Percentiles rank a stretch among this genome's conserved stretches.
Conservation (phyloP, 1,284 basidiomycete genomes). For the Apiotrichum gamsii region DNA sequence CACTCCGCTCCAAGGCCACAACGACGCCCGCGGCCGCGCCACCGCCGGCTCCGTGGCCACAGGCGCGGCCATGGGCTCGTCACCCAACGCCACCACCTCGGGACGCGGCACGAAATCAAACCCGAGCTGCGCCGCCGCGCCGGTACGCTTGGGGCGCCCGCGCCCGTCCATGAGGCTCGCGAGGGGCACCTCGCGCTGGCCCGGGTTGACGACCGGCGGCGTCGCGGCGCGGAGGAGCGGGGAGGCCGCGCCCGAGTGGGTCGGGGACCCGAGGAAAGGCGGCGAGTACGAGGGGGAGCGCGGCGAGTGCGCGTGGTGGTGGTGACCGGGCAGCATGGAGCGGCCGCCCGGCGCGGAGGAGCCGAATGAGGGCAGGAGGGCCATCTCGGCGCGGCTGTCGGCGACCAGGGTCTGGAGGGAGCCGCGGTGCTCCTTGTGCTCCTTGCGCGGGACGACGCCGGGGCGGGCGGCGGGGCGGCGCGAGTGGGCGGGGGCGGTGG, state of each 20-base stretch:
- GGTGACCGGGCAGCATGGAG: no score
- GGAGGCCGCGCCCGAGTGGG: background rate
- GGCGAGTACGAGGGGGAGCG: background rate
- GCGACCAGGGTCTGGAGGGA: conserved; percentile 18
- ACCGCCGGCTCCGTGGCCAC: conserved; percentile 1
- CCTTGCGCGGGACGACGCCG: background rate
- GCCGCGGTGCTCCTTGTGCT: conserved; percentile 14
- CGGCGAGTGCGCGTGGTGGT: background rate
- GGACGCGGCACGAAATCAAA: conserved; percentile 41
- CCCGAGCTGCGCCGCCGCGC: conserved; percentile 36
- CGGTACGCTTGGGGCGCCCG: conserved; percentile 34
- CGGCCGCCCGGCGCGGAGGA: conserved; percentile 9
- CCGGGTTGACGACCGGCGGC: background rate
- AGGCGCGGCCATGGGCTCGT: conserved; percentile 3
- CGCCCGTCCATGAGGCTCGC: conserved; percentile 26
- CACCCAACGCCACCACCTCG: conserved; percentile 27
- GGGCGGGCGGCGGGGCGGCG: conserved; percentile 12
- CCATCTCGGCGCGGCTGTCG: conserved; percentile 35
- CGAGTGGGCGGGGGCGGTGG: conserved; percentile 10
- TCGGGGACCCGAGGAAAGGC: background rate
- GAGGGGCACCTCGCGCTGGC: conserved; percentile 10
- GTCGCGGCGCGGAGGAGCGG: background rate
- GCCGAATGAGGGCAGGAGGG: conserved; percentile 15
- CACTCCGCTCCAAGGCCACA: conserved; percentile 6
- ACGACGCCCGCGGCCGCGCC: background rate